Base-by-base conservation (phyloP, 352 stramenopile species). In the Phytophthora nicotianae region DNA sequence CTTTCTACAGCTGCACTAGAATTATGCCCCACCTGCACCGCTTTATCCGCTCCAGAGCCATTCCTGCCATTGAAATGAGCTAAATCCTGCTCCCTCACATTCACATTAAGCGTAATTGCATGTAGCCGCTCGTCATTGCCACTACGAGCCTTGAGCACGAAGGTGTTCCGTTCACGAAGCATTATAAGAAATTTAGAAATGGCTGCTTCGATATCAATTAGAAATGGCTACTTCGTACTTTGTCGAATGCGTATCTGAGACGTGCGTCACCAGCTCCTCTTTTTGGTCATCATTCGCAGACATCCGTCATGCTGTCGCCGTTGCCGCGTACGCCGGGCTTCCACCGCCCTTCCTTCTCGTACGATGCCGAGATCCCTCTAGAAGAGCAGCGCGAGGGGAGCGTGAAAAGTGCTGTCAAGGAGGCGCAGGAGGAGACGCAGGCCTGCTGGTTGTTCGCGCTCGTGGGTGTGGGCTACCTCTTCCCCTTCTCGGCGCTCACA, bases 401-500 rank as follows among this genome's bases (percentile, higher is more conserved):
- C 4, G 52, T 79, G 11, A 67, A 58, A 21, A 56, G 13, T 16
- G 57, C 52, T 27, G 37, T 70, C 17, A 70, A 81, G 58, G 70
- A 73, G 21, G 68, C 58, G 24, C 74, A 60, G 2, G 82, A 92
- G 35, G 78, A 91, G 65, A 65, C 58, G 32, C 27, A 70, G 27
- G 77, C 83, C 14, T 86, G 79, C 45, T 73, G 86, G 49, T 63
- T 95, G 20, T 91, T 93, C 48, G 65, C 77, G 49, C 77, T 93
- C 46, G 76, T 92, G 19, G 85, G 83, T 50, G 76, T 92, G 35
- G 87, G 84, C 20, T 95, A 95, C 63, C 69, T 95, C 53, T 95
- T 95, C 63, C 87, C 87, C 14, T 95, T 95, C 68, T 95, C 87
- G 42, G 87, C 87, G 46, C 81, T 95, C 57, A 95, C 87, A 38